A percentile compares a stretch with the other conserved stretches of the same genome.
Evolutionary conservation across 306 rosid genomes (phyloP).

Genomic region (Fragaria vesca): DNA sequence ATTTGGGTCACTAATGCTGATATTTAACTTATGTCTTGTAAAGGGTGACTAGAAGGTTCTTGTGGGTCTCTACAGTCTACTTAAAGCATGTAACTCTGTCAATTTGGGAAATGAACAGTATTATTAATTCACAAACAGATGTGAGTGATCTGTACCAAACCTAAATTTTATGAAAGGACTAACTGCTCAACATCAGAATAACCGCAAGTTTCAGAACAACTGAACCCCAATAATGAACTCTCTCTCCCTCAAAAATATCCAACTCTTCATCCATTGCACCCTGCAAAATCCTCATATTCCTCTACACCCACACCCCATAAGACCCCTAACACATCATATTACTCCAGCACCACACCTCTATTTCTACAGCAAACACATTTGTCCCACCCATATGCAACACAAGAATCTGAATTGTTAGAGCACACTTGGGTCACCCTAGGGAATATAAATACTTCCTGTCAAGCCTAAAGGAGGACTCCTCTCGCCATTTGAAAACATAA

Average conservation of each 20-base stretch:
- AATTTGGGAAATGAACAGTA: neutral
- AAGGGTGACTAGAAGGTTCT: neutral
- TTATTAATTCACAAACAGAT: neutral
- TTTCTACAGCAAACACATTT: neutral
- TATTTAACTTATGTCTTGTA: neutral
- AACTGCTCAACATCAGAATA: neutral
- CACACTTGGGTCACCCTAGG: neutral
- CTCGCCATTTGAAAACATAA: neutral
- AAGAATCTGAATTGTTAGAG: neutral
- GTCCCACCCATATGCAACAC: neutral
- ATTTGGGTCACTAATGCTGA: neutral
- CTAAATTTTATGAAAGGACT: neutral
- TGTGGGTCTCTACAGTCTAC: neutral
- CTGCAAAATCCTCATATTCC: neutral
- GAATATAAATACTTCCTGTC: neutral
- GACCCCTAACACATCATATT: neutral
- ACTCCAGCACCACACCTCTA: neutral
- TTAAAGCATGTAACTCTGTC: slow-evolving; percentile 3
- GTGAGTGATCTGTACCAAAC: neutral
- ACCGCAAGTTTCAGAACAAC: neutral
- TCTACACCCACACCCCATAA: neutral
- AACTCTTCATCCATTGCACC: neutral
- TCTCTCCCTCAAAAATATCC: neutral
- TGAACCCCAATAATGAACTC: neutral
- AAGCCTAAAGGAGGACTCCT: neutral